Percentiles rank a stretch among this genome's conserved stretches.
phyloP scores from a whole-genome alignment of 441 rosid species.

The Erodium trifolium region DNA sequence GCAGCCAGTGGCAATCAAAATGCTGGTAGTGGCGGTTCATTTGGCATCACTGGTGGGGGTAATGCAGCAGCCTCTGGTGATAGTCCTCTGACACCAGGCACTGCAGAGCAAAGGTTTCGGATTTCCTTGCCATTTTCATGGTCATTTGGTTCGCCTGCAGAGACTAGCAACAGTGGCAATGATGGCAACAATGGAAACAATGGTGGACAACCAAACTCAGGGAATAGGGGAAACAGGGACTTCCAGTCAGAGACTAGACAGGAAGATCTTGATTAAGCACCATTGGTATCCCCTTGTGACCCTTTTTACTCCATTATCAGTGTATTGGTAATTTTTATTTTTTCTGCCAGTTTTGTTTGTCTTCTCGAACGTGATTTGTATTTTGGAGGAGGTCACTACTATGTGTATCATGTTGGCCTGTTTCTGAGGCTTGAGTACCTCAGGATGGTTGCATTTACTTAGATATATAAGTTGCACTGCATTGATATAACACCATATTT shows the following conservation, averaged over 20 bases:
- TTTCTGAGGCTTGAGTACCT: not conserved
- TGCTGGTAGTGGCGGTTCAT: not conserved
- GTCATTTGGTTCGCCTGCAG: constrained; percentile 23
- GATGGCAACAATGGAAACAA: constrained; percentile 20
- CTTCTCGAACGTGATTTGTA: not conserved
- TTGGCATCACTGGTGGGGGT: constrained; percentile 8
- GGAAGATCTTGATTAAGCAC: constrained; percentile 44
- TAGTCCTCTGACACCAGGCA: constrained; percentile 14
- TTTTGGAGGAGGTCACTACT: not conserved
- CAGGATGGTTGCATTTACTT: not conserved
- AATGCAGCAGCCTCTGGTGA: constrained; percentile 9
- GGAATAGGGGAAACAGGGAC: constrained; percentile 12
- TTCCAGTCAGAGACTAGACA: constrained; percentile 26
- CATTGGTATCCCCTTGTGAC: constrained; percentile 15
- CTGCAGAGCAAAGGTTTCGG: constrained; percentile 40
- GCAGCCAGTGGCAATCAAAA: not conserved
- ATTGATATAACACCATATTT: not conserved
- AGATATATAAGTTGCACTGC: too few species aligned
- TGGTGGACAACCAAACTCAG: constrained; percentile 29
- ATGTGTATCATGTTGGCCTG: not conserved
- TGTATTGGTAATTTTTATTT: not conserved
- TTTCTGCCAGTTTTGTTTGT: not conserved
- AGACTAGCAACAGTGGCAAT: constrained; percentile 23
- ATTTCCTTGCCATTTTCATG: constrained; percentile 39
- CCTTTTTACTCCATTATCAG: constrained; percentile 1